phyloP scores from a whole-genome alignment of 2,329 filamentous ascomycete genomes.

The Nothophaeocryptopus gaeumannii region DNA sequence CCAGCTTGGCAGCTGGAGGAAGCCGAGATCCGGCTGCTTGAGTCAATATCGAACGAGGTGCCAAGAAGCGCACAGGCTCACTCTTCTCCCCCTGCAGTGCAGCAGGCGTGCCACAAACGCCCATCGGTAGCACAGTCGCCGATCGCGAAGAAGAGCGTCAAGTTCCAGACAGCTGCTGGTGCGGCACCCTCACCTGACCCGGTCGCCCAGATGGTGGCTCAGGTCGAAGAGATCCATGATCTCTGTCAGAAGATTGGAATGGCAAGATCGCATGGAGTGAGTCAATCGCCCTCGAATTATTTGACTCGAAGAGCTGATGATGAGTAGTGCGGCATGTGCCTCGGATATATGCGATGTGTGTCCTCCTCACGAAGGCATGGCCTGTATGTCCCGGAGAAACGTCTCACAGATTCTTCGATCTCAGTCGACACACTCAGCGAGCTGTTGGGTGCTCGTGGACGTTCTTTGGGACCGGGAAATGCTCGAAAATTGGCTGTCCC shows the following conservation, averaged over 20 bases:
- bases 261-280: too few relatives aligned
- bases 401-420: constrained; percentile 3
- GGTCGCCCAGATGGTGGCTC: background rate
- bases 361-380: constrained; percentile 14
- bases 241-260: constrained; percentile 9
- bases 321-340: constrained; percentile 9
- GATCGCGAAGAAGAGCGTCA: background rate
- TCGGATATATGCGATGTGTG: constrained; percentile 10
- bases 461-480: background rate
- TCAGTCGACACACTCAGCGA: background rate
- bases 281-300: too few relatives aligned
- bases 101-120: background rate
- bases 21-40: constrained; percentile 5
- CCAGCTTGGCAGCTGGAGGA: constrained; percentile 5
- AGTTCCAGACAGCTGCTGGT: background rate
- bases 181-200: background rate
- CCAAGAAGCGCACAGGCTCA: too few relatives aligned
- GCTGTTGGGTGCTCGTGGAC: constrained; percentile 4
- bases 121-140: background rate
- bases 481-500: constrained; percentile 6
- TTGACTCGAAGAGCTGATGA: background rate
- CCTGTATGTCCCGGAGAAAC: constrained; percentile 9
- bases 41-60: background rate
- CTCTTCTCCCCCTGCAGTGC: too few relatives aligned
- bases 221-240: constrained; percentile 11